These are phyloP conservation scores for Ceratocystis albifundus DNA, from an alignment of 2,329 filamentous ascomycete species.

Conservation along the genomic window DNA sequence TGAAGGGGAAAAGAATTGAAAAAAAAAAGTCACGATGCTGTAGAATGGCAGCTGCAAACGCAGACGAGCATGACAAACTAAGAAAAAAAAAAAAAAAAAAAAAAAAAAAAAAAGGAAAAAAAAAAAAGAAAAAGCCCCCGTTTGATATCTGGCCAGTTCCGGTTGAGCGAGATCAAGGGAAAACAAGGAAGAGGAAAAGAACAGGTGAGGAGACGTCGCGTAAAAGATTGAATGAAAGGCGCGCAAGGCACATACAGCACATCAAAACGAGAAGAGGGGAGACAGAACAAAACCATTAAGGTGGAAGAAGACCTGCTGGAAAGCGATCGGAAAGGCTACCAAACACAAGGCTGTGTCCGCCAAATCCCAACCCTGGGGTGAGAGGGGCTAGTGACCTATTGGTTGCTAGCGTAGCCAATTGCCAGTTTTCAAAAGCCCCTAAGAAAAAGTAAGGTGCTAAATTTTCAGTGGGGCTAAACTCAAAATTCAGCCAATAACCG, in stretches of 20 bases:
- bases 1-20: background rate
- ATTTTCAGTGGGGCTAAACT: background rate
- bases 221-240: background rate
- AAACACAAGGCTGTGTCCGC: background rate
- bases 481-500: background rate
- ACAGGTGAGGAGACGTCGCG: conserved; percentile 16
- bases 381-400: too few species aligned
- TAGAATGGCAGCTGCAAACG: background rate
- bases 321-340: background rate
- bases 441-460: background rate
- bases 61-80: background rate
- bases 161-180: background rate
- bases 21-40: background rate
- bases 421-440: too few species aligned
- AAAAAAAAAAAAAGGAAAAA: background rate
- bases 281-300: background rate
- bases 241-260: conserved; percentile 2
- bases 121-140: background rate
- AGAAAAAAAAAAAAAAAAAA: background rate
- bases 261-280: background rate
- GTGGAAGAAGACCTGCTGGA: background rate
- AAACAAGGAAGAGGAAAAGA: background rate
- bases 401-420: background rate
- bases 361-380: background rate
- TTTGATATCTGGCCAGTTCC: conserved; percentile 10